A percentile compares a stretch with the other conserved stretches of the same genome.
phyloP scores from a whole-genome alignment of 2,329 filamentous ascomycete genomes.

The Fusarium heterosporum region DNA sequence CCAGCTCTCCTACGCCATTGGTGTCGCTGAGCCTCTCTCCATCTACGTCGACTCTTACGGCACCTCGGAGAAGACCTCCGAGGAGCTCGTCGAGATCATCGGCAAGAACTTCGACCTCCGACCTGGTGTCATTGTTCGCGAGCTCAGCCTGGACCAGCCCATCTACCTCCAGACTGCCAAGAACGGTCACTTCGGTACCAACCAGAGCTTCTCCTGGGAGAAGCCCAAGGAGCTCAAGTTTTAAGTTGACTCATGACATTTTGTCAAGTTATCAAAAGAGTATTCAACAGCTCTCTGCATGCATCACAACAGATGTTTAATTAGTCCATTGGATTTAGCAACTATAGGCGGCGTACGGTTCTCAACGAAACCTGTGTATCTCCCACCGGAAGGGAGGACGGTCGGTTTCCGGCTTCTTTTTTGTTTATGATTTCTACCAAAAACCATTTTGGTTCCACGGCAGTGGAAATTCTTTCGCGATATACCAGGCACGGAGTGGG shows the following conservation, averaged over 20 bases:
- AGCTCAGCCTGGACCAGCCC: slow-evolving; percentile 93
- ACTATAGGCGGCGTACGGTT: slow-evolving; percentile 58
- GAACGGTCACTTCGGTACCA: slow-evolving; percentile 98
- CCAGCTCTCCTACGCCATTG: slow-evolving; percentile 99
- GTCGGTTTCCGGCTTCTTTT: slow-evolving; percentile 54
- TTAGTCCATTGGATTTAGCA: slow-evolving; percentile 54
- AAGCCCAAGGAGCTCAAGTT: slow-evolving; percentile 94
- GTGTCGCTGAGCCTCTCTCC: slow-evolving; percentile 96
- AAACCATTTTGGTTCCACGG: slow-evolving; percentile 43
- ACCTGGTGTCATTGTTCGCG: slow-evolving; percentile 97
- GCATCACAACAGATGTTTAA: slow-evolving; percentile 53
- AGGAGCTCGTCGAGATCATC: slow-evolving; percentile 96
- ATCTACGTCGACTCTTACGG: slow-evolving; percentile 99
- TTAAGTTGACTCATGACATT: slow-evolving; percentile 64
- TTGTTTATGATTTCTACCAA: slow-evolving; percentile 45
- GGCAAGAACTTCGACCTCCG: slow-evolving; percentile 96
- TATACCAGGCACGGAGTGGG: slow-evolving; percentile 54
- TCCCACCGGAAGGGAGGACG: slow-evolving; percentile 50
- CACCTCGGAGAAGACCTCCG: slow-evolving; percentile 87
- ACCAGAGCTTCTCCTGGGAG: slow-evolving; percentile 98
- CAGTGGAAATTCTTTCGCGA: slow-evolving; percentile 47
- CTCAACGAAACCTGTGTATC: slow-evolving; percentile 60
- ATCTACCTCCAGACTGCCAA: slow-evolving; percentile 99
- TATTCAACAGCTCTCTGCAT: slow-evolving; percentile 57
- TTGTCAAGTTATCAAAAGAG: slow-evolving; percentile 46